These are phyloP conservation scores for Gossypium davidsonii DNA, from an alignment of 441 rosid species.

Conservation along the genomic window DNA sequence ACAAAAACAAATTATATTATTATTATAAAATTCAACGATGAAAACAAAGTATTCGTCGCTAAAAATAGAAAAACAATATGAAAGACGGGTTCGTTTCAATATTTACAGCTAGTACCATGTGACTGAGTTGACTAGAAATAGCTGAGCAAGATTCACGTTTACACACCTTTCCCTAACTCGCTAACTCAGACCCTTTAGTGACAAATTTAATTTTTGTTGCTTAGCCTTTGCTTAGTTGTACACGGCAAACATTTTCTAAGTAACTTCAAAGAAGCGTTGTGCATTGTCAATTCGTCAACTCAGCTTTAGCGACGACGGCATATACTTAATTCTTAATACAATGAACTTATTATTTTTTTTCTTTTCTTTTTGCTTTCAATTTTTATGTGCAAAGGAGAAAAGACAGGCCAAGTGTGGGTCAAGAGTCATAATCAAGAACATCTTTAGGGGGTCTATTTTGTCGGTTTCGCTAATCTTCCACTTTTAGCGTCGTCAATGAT, in stretches of 20 bases:
- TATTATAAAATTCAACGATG: too few species aligned
- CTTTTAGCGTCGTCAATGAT: neutral
- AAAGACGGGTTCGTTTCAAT: neutral
- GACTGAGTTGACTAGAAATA: neutral
- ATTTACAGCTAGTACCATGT: neutral
- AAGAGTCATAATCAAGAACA: neutral
- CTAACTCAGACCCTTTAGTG: neutral
- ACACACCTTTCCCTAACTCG: neutral
- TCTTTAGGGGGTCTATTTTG: neutral
- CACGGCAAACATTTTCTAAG: neutral
- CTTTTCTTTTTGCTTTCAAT: neutral
- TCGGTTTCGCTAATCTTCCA: neutral
- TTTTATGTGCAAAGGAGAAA: neutral
- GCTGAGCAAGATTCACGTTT: neutral
- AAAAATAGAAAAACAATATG: neutral
- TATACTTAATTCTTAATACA: neutral
- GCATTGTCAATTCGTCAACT: neutral
- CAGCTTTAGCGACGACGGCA: neutral
- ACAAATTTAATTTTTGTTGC: neutral
- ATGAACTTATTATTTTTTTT: neutral
- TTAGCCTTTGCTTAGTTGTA: neutral
- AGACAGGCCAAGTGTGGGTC: neutral
- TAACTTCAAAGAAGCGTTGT: neutral
- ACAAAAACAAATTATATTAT: too few species aligned
- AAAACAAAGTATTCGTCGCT: too few species aligned